Base-by-base conservation (phyloP, 148 eudicot species). In the Heliamphora exappendiculata region DNA sequence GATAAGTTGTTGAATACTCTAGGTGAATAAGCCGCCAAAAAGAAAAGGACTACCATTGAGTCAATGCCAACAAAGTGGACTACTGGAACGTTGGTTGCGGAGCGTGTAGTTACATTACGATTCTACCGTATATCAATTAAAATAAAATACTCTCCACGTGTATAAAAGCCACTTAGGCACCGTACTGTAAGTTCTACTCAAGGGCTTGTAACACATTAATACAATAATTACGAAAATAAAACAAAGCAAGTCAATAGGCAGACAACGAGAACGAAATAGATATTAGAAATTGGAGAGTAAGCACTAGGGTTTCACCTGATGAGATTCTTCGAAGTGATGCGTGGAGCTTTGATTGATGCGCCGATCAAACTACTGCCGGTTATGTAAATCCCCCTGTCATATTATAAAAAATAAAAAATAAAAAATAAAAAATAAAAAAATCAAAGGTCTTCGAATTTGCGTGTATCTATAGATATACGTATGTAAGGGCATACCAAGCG, bases 291-390 rank as follows among this genome's bases (percentile, higher is more conserved):
- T 26, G 17, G 20, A 16, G 53, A 17, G 39, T 62, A 13, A 37
- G 33, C 33, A 36, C 26, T 68, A 9, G 55, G 33, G 31, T 24
- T 42, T 63, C 75, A 95, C 98, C 98, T 95, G 62, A 95, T 95
- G 58, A 95, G 94, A 84, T 95, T 92, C 82, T 95, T 95, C 37
- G 98, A 92, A 54, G 98, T 95, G 65, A 95, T 95, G 19, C 98
- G 91, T 14, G 98, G 98, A 81, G 98, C 98, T 87, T 95, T 95
- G 33, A 95, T 86, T 0, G 98, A 94, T 19, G 98, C 98, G 83
- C 98, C 98, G 76, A 95, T 95, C 87, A 95, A 89, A 87, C 98
- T 95, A 86, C 98, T 95, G 49, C 98, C 98, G 5, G 98, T 95
- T 29, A 95, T 95, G 70, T 84, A 95, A 29, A 95, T 95, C 33